A percentile compares a stretch with the other conserved stretches of the same genome.
Conservation (phyloP, 208 protist species). For the Trypanosoma mega region DNA sequence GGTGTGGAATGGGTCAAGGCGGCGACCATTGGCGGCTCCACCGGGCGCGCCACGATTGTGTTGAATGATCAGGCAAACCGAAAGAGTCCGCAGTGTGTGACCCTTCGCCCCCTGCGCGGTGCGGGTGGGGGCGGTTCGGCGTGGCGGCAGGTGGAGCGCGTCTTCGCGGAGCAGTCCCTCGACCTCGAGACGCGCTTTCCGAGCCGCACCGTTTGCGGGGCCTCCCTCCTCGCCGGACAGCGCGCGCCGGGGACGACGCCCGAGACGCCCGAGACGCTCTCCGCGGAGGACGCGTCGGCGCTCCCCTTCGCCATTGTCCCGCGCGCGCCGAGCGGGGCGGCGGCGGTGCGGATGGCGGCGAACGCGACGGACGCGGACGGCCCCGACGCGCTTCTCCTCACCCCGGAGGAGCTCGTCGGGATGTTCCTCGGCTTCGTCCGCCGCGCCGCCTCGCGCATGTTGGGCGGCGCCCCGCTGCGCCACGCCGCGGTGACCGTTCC, state of each 20-base stretch:
- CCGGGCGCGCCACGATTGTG: constrained; percentile 56
- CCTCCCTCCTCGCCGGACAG: constrained; percentile 48
- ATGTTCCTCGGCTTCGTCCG: constrained; percentile 86
- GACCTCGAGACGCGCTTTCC: constrained; percentile 81
- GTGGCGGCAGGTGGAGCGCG: constrained; percentile 59
- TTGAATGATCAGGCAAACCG: constrained; percentile 93
- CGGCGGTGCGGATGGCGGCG: constrained; percentile 16
- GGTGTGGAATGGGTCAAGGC: constrained; percentile 27
- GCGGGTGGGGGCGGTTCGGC: constrained; percentile 5
- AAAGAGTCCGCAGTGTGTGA: constrained; percentile 88
- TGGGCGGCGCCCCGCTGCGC: constrained; percentile 36
- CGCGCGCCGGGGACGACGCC: background rate
- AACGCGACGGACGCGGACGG: constrained; percentile 10
- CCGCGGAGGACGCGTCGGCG: background rate
- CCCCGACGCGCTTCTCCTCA: constrained; percentile 31
- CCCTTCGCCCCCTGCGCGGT: constrained; percentile 79
- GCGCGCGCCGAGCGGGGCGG: constrained; percentile 11
- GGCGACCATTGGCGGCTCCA: constrained; percentile 2
- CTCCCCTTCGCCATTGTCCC: constrained; percentile 19
- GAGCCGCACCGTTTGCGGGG: constrained; percentile 54
- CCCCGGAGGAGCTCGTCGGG: constrained; percentile 78
- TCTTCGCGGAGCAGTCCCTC: constrained; percentile 82
- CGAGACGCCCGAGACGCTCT: background rate
- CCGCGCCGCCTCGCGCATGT: constrained; percentile 47
- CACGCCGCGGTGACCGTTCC: constrained; percentile 82